phyloP scores from a whole-genome alignment of 768 basidiomycete genomes.

The Hortiboletus flavorubellus region DNA sequence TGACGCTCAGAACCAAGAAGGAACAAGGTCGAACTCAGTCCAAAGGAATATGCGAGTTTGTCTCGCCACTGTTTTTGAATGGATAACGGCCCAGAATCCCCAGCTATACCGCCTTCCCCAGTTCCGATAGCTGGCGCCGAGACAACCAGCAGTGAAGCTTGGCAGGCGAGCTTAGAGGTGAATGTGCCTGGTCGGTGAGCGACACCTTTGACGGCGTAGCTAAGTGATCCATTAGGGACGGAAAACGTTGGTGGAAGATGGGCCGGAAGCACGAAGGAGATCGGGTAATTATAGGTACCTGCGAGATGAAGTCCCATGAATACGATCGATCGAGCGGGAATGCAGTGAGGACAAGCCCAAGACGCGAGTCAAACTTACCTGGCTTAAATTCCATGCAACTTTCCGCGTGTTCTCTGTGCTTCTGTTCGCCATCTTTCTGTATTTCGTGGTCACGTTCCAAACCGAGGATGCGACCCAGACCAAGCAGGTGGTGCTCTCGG shows the following conservation, averaged over 20 bases:
- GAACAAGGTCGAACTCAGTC: constrained; percentile 76
- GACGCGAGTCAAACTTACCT: constrained; percentile 45
- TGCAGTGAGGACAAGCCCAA: background rate
- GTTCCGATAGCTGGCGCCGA: constrained; percentile 77
- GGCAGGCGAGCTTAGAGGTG: constrained; percentile 66
- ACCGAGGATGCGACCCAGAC: constrained; percentile 36
- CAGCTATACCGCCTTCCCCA: constrained; percentile 45
- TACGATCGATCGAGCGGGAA: background rate
- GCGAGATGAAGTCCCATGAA: background rate
- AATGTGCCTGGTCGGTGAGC: constrained; percentile 89
- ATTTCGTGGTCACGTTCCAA: constrained; percentile 16
- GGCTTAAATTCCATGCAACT: constrained; percentile 90
- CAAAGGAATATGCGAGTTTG: constrained; percentile 79
- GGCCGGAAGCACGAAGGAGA: constrained; percentile 84
- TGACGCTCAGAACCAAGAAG: constrained; percentile 55
- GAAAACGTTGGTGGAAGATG: constrained; percentile 76
- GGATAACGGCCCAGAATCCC: constrained; percentile 71
- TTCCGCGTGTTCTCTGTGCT: constrained; percentile 41
- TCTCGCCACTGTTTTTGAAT: constrained; percentile 91
- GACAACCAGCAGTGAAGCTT: constrained; percentile 72
- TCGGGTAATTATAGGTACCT: constrained; percentile 95
- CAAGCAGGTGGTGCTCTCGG: constrained; percentile 17
- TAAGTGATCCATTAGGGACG: constrained; percentile 71
- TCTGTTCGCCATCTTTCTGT: constrained; percentile 19
- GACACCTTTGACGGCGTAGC: constrained; percentile 75